A percentile compares a stretch with the other conserved stretches of the same genome.
phyloP scores from a whole-genome alignment of 2,329 filamentous ascomycete genomes.

The Fusarium incarnatum region DNA sequence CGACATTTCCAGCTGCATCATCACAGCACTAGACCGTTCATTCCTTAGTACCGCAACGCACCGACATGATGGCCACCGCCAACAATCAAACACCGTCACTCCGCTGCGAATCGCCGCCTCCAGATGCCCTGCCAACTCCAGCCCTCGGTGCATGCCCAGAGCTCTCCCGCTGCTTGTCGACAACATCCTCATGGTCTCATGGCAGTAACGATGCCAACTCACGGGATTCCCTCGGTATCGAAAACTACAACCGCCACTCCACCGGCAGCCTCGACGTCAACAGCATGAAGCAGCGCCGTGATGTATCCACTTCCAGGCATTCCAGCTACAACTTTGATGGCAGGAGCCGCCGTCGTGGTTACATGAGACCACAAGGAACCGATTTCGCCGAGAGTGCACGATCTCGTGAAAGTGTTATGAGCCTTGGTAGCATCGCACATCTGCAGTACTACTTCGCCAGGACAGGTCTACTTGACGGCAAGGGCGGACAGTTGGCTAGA shows the following conservation, averaged over 20 bases:
- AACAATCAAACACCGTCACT: conserved; percentile 50
- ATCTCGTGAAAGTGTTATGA: conserved; percentile 94
- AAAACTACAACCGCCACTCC: conserved; percentile 66
- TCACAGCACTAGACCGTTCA: not conserved
- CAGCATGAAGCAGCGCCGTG: conserved; percentile 61
- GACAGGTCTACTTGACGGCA: conserved; percentile 92
- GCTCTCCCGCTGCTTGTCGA: conserved; percentile 73
- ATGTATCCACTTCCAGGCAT: conserved; percentile 54
- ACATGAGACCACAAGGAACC: conserved; percentile 87
- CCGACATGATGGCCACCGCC: conserved; percentile 50
- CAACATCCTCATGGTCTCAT: conserved; percentile 69
- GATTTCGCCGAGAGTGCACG: conserved; percentile 91
- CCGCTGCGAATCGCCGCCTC: conserved; percentile 72
- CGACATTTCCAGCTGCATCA: conserved; percentile 17
- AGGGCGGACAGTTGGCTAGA: conserved; percentile 85
- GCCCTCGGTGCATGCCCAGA: conserved; percentile 69
- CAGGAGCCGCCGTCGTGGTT: conserved; percentile 74
- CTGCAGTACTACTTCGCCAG: conserved; percentile 98
- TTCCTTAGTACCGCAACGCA: conserved; percentile 1
- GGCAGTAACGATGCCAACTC: conserved; percentile 61
- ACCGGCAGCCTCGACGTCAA: conserved; percentile 69
- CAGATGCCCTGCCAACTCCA: conserved; percentile 70
- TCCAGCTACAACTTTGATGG: conserved; percentile 60
- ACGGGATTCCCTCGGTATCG: conserved; percentile 68
- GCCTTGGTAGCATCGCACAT: conserved; percentile 94